Evolutionary conservation across 352 stramenopile species (phyloP).

Genomic region (Plasmopara muralis): DNA sequence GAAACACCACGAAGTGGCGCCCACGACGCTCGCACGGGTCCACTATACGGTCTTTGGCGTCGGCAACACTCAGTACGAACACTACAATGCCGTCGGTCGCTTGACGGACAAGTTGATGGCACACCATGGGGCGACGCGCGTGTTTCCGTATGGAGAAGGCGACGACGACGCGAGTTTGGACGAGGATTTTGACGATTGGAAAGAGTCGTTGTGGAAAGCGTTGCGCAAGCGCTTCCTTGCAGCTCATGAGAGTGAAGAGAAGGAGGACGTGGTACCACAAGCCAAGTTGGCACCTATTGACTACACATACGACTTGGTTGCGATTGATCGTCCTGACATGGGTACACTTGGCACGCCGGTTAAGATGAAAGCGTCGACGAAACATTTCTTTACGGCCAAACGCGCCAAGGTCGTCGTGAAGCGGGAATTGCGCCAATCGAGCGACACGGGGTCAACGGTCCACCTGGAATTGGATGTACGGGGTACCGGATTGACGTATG

Average conservation of each 20-base stretch:
- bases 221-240: constrained; percentile 59
- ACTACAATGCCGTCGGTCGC: constrained; percentile 97
- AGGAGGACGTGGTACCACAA: constrained; percentile 2
- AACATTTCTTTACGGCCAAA: constrained; percentile 87
- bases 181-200: constrained; percentile 92
- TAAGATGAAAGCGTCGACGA: constrained; percentile 74
- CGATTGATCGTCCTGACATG: constrained; percentile 30
- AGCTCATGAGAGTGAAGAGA: constrained; percentile 15
- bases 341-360: constrained; percentile 16
- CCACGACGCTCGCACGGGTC: constrained; percentile 48
- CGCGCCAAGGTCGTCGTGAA: constrained; percentile 83
- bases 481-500: constrained; percentile 80
- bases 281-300: constrained; percentile 31
- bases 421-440: constrained; percentile 84
- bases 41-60: constrained; percentile 96
- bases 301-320: constrained; percentile 52
- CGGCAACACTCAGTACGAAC: constrained; percentile 97
- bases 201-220: constrained; percentile 88
- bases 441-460: constrained; percentile 73
- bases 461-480: constrained; percentile 88
- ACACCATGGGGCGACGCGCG: constrained; percentile 69
- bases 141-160: constrained; percentile 90
- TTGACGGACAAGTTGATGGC: constrained; percentile 86
- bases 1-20: constrained; percentile 25
- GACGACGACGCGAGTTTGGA: constrained; percentile 96